Conservation (phyloP, 257 asterid genomes). For the Nicotiana obtusifolia region DNA sequence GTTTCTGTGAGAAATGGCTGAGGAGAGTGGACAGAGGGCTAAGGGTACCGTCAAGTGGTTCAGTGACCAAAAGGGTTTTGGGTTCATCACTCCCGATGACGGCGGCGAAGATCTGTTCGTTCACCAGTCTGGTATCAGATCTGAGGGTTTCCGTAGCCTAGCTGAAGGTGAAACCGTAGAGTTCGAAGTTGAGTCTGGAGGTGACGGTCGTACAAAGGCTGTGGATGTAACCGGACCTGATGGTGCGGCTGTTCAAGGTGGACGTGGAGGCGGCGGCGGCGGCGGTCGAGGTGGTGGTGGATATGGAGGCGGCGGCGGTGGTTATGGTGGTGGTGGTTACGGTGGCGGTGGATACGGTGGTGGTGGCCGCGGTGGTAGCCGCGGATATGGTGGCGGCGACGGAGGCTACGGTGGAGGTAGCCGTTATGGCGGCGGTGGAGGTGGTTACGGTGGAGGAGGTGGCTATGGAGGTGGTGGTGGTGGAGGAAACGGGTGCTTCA, state of each 20-base stretch:
- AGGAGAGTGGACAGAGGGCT: slow-evolving; percentile 25
- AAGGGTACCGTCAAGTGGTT: slow-evolving; percentile 85
- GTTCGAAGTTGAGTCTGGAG: slow-evolving; percentile 36
- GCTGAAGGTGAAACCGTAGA: slow-evolving; percentile 72
- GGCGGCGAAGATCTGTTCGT: slow-evolving; percentile 84
- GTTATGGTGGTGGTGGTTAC: slow-evolving; percentile 20
- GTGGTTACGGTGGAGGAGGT: slow-evolving; percentile 16
- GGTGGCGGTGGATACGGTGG: slow-evolving; percentile 12
- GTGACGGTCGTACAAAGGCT: slow-evolving; percentile 40
- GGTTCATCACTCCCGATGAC: slow-evolving; percentile 79
- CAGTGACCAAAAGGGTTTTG: slow-evolving; percentile 71
- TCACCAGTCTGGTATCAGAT: slow-evolving; percentile 68
- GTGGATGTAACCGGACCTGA: slow-evolving; percentile 36
- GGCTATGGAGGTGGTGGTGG: slow-evolving; percentile 17
- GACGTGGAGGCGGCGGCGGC: slow-evolving; percentile 18
- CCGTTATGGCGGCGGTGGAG: slow-evolving; percentile 11
- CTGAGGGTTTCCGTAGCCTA: slow-evolving; percentile 65
- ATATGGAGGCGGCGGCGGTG: slow-evolving; percentile 8
- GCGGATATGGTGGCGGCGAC: slow-evolving; percentile 17
- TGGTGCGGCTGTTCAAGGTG: slow-evolving; percentile 31
- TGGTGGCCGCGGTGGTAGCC: slow-evolving; percentile 5
- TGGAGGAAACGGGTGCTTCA: slow-evolving; percentile 19
- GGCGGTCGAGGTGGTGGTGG: slow-evolving; percentile 8
- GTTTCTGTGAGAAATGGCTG: slow-evolving; percentile 21
- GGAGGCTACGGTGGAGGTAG: slow-evolving; percentile 18